Evolutionary conservation across 805 yeast genomes (phyloP).

Genomic region (Clavispora fructus): DNA sequence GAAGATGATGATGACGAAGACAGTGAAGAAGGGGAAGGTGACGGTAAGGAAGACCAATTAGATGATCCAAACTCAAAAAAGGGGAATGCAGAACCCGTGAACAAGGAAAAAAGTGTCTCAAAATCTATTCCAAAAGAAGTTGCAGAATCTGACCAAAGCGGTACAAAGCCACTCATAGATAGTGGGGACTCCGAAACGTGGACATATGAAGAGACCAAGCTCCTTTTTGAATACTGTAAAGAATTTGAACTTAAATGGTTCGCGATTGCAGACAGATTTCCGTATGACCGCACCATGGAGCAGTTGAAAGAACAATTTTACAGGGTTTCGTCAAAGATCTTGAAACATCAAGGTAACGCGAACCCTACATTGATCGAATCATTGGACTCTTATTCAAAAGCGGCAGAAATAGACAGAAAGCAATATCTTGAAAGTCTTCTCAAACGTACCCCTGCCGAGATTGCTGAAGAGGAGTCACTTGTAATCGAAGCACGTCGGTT

Average conservation of each 20-base stretch:
- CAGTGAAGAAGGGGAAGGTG: not conserved
- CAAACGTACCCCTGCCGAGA: slow-evolving; percentile 88
- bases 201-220: slow-evolving; percentile 72
- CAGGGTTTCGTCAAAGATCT: slow-evolving; percentile 47
- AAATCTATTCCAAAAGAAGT: not conserved
- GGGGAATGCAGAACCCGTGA: slow-evolving; percentile 2
- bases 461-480: slow-evolving; percentile 94
- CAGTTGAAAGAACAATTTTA: slow-evolving; percentile 84
- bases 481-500: slow-evolving; percentile 90
- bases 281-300: slow-evolving; percentile 51
- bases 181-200: slow-evolving; percentile 42
- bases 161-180: slow-evolving; percentile 11
- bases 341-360: slow-evolving; percentile 38
- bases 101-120: slow-evolving; percentile 1
- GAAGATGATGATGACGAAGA: not conserved
- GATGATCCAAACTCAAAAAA: not conserved
- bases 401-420: slow-evolving; percentile 74
- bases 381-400: slow-evolving; percentile 59
- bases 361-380: slow-evolving; percentile 50
- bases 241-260: slow-evolving; percentile 62
- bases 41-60: not conserved
- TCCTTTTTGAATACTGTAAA: slow-evolving; percentile 68
- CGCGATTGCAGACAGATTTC: slow-evolving; percentile 58
- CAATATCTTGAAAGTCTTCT: slow-evolving; percentile 71
- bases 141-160: not conserved